These are phyloP conservation scores for Leishmania braziliensis DNA, from an alignment of 208 protist species.

Conservation along the genomic window DNA sequence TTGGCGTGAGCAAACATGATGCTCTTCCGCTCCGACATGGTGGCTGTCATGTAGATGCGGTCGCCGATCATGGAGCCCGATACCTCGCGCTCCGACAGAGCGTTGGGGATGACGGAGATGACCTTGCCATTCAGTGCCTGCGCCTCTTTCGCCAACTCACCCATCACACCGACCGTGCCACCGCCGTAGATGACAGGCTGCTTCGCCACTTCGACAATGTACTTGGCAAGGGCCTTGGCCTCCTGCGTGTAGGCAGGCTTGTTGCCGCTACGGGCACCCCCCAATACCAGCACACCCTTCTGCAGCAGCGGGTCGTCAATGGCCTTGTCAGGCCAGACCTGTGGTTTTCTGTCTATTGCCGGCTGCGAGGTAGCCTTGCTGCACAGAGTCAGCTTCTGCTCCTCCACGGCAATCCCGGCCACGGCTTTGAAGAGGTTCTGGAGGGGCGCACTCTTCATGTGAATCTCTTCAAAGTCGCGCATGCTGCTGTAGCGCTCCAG, in stretches of 20 bases:
- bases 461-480: conserved; percentile 42
- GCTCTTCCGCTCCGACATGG: conserved; percentile 87
- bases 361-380: conserved; percentile 18
- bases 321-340: conserved; percentile 24
- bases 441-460: conserved; percentile 49
- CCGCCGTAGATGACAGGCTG: conserved; percentile 78
- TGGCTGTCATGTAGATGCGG: conserved; percentile 60
- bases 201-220: conserved; percentile 38
- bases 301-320: conserved; percentile 28
- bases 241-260: conserved; percentile 48
- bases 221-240: conserved; percentile 47
- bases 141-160: conserved; percentile 48
- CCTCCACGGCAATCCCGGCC: conserved; percentile 32
- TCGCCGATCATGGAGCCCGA: conserved; percentile 57
- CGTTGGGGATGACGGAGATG: conserved; percentile 61
- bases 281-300: conserved; percentile 80
- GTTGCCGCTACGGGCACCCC: conserved; percentile 51
- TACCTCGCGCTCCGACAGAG: conserved; percentile 62
- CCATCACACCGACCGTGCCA: conserved; percentile 81
- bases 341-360: conserved; percentile 16
- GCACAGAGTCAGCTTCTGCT: conserved; percentile 25
- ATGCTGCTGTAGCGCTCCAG: conserved; percentile 62
- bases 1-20: conserved; percentile 81
- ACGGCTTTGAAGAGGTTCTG: conserved; percentile 34
- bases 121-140: conserved; percentile 41